These are phyloP conservation scores for Salix caprea DNA, from an alignment of 345 rosid species.

Conservation along the genomic window DNA sequence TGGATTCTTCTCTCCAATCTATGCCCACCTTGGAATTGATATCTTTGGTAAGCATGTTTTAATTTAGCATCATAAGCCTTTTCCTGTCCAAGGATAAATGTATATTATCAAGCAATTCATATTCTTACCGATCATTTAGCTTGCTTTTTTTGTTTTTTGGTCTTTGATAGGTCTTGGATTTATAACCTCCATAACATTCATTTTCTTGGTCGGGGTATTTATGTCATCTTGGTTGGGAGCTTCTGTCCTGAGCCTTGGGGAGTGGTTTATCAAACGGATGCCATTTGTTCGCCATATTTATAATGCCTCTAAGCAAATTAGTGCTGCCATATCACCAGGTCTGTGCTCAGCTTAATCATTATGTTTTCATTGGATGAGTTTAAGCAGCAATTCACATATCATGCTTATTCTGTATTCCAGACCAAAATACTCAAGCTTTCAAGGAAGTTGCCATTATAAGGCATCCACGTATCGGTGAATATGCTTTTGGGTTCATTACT, in stretches of 20 bases:
- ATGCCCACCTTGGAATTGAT: slow-evolving; percentile 86
- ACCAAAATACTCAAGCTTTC: slow-evolving; percentile 91
- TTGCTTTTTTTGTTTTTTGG: slow-evolving; percentile 15
- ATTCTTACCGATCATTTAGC: slow-evolving; percentile 11
- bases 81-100: background rate
- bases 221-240: slow-evolving; percentile 99
- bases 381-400: background rate
- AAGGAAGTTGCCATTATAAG: slow-evolving; percentile 96
- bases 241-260: slow-evolving; percentile 85
- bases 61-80: background rate
- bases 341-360: slow-evolving; percentile 8
- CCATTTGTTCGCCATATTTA: slow-evolving; percentile 96
- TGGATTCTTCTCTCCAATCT: slow-evolving; percentile 96
- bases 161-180: slow-evolving; percentile 74
- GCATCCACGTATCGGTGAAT: slow-evolving; percentile 98
- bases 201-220: slow-evolving; percentile 95
- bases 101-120: background rate
- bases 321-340: slow-evolving; percentile 99
- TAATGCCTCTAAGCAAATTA: slow-evolving; percentile 96
- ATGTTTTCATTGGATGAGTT: slow-evolving; percentile 5
- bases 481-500: slow-evolving; percentile 96
- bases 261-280: slow-evolving; percentile 99
- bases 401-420: slow-evolving; percentile 37
- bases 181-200: slow-evolving; percentile 83
- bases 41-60: slow-evolving; percentile 63